Evolutionary conservation across 257 asterid species (phyloP).

Genomic region (Penstemon barbatus): DNA sequence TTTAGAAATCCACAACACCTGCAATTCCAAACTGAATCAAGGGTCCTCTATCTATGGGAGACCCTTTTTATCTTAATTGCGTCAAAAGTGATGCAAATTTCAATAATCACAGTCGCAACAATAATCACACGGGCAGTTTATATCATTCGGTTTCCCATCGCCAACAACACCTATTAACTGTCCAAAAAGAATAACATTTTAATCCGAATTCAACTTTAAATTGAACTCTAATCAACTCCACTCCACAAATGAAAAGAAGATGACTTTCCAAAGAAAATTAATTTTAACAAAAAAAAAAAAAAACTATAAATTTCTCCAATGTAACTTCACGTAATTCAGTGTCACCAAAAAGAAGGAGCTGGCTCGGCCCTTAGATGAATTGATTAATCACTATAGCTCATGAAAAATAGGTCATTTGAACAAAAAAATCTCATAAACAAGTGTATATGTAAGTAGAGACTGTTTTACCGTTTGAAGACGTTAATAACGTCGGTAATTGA

Average conservation of each 20-base stretch:
- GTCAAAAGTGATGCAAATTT: conserved; percentile 30
- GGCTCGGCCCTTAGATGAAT: neutral
- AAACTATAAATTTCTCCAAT: neutral
- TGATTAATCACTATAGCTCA: neutral
- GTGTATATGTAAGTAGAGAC: neutral
- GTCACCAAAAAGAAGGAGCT: neutral
- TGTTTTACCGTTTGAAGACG: conserved; percentile 23
- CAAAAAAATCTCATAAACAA: neutral
- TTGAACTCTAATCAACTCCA: neutral
- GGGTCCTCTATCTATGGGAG: conserved; percentile 53
- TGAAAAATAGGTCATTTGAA: neutral
- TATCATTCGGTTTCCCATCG: conserved; percentile 25
- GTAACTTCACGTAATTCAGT: conserved; percentile 22
- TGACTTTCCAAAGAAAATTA: too few relatives aligned
- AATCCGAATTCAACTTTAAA: conserved; percentile 14
- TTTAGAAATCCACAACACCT: conserved; percentile 25
- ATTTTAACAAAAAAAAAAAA: neutral
- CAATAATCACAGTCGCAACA: conserved; percentile 17
- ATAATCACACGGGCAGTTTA: conserved; percentile 34
- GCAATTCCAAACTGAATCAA: conserved; percentile 32
- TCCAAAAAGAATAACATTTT: neutral
- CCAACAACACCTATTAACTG: conserved; percentile 41
- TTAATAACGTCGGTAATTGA: conserved; percentile 11
- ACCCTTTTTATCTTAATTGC: conserved; percentile 41
- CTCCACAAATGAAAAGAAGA: neutral